phyloP scores from a whole-genome alignment of 2,329 filamentous ascomycete species.

The Nemania abortiva region DNA sequence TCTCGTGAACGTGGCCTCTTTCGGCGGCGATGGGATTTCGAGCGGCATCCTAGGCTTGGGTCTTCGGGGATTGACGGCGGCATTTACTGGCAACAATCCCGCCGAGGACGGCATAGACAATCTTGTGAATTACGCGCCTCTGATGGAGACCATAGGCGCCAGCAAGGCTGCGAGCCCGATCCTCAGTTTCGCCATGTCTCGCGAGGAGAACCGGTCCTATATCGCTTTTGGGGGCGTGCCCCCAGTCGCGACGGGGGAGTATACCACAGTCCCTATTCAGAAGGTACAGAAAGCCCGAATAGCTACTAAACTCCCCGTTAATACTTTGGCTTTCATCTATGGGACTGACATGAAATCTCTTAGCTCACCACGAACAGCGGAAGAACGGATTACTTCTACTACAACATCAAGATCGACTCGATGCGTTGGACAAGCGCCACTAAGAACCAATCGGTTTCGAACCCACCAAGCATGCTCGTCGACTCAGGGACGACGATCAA shows the following conservation, averaged over 20 bases:
- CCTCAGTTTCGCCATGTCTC: slow-evolving; percentile 1
- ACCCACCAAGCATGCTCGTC: slow-evolving; percentile 47
- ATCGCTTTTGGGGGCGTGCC: slow-evolving; percentile 1
- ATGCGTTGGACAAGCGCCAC: neutral
- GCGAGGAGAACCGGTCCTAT: slow-evolving; percentile 1
- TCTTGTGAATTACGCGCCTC: neutral
- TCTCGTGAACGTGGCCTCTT: neutral
- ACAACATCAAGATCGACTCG: slow-evolving; percentile 1
- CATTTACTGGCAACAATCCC: neutral
- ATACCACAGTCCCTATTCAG: neutral
- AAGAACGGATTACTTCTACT: slow-evolving; percentile 3
- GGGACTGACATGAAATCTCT: neutral
- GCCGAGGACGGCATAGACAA: neutral
- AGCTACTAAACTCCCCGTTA: neutral
- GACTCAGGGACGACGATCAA: slow-evolving; percentile 38
- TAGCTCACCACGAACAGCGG: slow-evolving; percentile 2
- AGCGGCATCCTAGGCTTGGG: slow-evolving; percentile 53
- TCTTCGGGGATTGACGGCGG: slow-evolving; percentile 47
- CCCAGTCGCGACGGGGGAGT: neutral
- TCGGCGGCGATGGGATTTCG: slow-evolving; percentile 46
- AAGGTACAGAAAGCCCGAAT: neutral
- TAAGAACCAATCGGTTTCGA: neutral
- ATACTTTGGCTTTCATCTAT: too few species aligned
- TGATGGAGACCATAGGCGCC: neutral
- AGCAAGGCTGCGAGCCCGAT: neutral